Percentiles rank a stretch among this genome's conserved stretches.
Evolutionary conservation across 2,329 filamentous ascomycete species (phyloP).

Genomic region (Colletotrichum filicis): DNA sequence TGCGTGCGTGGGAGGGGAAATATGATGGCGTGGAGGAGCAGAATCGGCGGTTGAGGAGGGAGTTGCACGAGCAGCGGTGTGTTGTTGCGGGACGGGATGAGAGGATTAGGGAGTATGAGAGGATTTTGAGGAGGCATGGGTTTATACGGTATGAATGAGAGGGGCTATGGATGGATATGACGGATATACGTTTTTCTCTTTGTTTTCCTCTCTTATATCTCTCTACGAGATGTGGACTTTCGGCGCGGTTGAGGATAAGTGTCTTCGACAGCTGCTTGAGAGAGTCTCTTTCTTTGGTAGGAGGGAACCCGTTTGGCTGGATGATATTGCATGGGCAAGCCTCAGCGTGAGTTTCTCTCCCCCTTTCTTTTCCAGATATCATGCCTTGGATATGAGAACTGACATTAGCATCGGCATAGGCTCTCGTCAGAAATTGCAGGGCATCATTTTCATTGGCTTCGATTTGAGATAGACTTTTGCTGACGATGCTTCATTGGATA

Average conservation of each 20-base stretch:
- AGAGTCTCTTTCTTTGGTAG: conserved; percentile 14
- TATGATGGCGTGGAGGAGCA: conserved; percentile 37
- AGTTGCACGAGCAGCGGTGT: conserved; percentile 27
- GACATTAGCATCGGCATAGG: conserved; percentile 7
- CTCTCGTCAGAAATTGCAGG: conserved; percentile 23
- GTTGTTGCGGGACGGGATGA: conserved; percentile 33
- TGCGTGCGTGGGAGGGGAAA: conserved; percentile 47
- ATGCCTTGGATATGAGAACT: not conserved
- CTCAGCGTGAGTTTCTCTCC: not conserved
- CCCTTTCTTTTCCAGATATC: not conserved
- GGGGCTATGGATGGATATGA: not conserved
- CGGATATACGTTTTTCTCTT: not conserved
- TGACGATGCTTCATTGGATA: conserved; percentile 21
- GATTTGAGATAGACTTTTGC: conserved; percentile 14
- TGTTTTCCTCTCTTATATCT: too few species aligned
- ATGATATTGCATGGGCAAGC: not conserved
- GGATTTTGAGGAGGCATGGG: conserved; percentile 39
- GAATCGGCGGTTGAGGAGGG: conserved; percentile 28
- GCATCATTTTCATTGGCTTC: conserved; percentile 4
- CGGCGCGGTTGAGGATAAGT: not conserved
- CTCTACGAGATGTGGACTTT: not conserved
- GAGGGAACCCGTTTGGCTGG: conserved; percentile 15
- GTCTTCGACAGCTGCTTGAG: not conserved
- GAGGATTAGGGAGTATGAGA: conserved; percentile 37
- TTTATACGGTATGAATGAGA: conserved; percentile 22